Percentiles rank a stretch among this genome's conserved stretches.
phyloP scores from a whole-genome alignment of 2,329 filamentous ascomycete genomes.

The Anthostomella pinea region DNA sequence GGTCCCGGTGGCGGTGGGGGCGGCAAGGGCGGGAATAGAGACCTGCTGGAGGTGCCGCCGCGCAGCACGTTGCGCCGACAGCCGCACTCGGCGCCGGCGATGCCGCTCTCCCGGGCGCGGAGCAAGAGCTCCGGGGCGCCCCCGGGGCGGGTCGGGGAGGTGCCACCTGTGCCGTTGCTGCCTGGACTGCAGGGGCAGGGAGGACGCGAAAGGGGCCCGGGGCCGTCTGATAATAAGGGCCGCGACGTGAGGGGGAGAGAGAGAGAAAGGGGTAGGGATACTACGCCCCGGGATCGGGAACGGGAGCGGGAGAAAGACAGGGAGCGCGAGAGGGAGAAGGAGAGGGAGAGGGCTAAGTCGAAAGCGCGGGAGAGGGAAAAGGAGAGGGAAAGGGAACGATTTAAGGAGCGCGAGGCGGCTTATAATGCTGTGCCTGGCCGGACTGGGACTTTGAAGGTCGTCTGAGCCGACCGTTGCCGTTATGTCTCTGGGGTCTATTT shows the following conservation, averaged over 20 bases:
- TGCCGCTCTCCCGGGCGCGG: constrained; percentile 20
- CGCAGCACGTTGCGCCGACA: constrained; percentile 24
- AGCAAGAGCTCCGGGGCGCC: constrained; percentile 28
- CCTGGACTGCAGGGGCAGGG: constrained; percentile 9
- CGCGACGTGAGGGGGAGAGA: no score
- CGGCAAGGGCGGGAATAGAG: constrained; percentile 8
- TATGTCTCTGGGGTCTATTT: no score
- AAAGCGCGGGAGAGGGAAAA: constrained; percentile 13
- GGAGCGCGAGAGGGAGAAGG: constrained; percentile 17
- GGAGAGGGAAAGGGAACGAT: constrained; percentile 17
- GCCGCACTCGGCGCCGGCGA: constrained; percentile 12
- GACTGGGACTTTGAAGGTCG: constrained; percentile 31
- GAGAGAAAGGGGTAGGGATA: constrained; percentile 12
- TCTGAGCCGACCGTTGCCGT: constrained; percentile 25
- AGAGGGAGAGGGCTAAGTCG: constrained; percentile 14
- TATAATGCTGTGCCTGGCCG: constrained; percentile 30
- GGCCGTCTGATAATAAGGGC: constrained; percentile 2
- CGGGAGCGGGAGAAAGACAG: constrained; percentile 16
- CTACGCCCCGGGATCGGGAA: constrained; percentile 1
- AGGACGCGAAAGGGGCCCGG: constrained; percentile 5
- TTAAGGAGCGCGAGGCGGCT: constrained; percentile 20
- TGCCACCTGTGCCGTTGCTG: constrained; percentile 27
- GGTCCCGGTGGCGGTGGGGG: no score
- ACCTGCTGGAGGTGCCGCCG: constrained; percentile 19
- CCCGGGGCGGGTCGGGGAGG: constrained; percentile 10